Evolutionary conservation across 2,329 filamentous ascomycete genomes (phyloP).

Genomic region (Dactylellina leptospora): DNA sequence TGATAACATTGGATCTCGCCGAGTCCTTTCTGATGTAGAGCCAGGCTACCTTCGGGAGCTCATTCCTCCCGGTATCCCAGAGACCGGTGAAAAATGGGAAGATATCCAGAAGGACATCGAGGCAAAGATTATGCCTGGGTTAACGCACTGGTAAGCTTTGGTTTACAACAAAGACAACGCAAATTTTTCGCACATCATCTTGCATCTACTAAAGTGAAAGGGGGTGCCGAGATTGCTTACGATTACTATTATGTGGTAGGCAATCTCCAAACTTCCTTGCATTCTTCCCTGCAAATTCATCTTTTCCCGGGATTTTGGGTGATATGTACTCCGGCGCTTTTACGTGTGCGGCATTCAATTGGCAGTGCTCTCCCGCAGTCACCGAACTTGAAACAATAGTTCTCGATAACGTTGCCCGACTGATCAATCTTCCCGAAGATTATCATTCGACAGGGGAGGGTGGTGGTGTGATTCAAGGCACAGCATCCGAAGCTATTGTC

Average conservation of each 20-base stretch:
- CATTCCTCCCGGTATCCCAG: slow-evolving; percentile 73
- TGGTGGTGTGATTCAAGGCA: slow-evolving; percentile 94
- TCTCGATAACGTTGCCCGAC: slow-evolving; percentile 86
- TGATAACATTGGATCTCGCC: slow-evolving; percentile 73
- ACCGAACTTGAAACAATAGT: slow-evolving; percentile 94
- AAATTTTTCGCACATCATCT: neutral
- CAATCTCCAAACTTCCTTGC: slow-evolving; percentile 94
- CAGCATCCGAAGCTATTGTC: slow-evolving; percentile 84
- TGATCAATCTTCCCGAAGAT: slow-evolving; percentile 75
- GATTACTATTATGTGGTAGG: slow-evolving; percentile 62
- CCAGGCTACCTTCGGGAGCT: slow-evolving; percentile 86
- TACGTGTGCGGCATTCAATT: slow-evolving; percentile 92
- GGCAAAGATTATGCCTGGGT: slow-evolving; percentile 83
- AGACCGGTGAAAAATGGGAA: slow-evolving; percentile 75
- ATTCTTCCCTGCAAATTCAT: slow-evolving; percentile 85
- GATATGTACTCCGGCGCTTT: slow-evolving; percentile 92
- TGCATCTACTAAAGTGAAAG: too few species aligned
- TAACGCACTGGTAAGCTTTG: slow-evolving; percentile 78
- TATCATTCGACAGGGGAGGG: slow-evolving; percentile 80
- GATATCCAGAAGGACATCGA: slow-evolving; percentile 85
- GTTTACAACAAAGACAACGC: slow-evolving; percentile 13
- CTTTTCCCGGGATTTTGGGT: slow-evolving; percentile 84
- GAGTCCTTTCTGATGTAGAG: slow-evolving; percentile 78
- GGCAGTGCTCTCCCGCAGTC: slow-evolving; percentile 90
- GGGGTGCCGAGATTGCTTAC: too few species aligned